A percentile compares a stretch with the other conserved stretches of the same genome.
Evolutionary conservation across 768 basidiomycete species (phyloP).

Genomic region (Tricholomella constricta): DNA sequence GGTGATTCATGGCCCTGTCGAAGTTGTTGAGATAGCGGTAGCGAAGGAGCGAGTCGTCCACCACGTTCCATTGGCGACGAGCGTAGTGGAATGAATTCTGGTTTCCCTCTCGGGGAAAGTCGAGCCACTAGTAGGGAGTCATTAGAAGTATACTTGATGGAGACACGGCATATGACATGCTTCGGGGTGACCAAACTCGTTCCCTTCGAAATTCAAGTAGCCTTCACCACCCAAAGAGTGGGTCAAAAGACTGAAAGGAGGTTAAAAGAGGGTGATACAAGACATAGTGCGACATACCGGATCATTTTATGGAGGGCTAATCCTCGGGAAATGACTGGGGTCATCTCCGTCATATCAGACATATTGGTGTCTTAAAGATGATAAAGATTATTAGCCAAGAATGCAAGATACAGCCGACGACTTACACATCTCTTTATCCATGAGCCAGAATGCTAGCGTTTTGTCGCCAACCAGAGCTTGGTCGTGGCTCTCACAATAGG

Average conservation of each 20-base stretch:
- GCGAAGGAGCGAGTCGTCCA: conserved; percentile 83
- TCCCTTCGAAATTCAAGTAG: conserved; percentile 97
- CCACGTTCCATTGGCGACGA: conserved; percentile 94
- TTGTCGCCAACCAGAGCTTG: conserved; percentile 99
- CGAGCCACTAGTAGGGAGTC: conserved; percentile 76
- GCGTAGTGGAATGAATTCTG: conserved; percentile 96
- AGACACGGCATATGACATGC: conserved; percentile 37
- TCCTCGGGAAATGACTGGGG: conserved; percentile 85
- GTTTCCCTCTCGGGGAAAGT: conserved; percentile 97
- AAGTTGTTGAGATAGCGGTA: conserved; percentile 95
- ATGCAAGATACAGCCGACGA: conserved; percentile 15
- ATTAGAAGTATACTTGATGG: conserved; percentile 1
- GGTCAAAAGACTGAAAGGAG: conserved; percentile 67
- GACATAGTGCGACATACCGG: conserved; percentile 48
- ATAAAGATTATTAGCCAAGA: conserved; percentile 2
- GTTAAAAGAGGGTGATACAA: neutral
- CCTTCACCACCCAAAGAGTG: conserved; percentile 96
- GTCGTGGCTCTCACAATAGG: conserved; percentile 95
- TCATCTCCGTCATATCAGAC: conserved; percentile 84
- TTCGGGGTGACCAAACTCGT: conserved; percentile 98
- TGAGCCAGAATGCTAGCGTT: conserved; percentile 98
- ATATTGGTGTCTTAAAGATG: conserved; percentile 77
- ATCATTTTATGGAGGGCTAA: conserved; percentile 97
- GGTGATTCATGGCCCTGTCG: conserved; percentile 87
- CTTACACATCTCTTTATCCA: conserved; percentile 99